Conservation (phyloP, 1,284 basidiomycete species). For the Puccinia coronata region DNA sequence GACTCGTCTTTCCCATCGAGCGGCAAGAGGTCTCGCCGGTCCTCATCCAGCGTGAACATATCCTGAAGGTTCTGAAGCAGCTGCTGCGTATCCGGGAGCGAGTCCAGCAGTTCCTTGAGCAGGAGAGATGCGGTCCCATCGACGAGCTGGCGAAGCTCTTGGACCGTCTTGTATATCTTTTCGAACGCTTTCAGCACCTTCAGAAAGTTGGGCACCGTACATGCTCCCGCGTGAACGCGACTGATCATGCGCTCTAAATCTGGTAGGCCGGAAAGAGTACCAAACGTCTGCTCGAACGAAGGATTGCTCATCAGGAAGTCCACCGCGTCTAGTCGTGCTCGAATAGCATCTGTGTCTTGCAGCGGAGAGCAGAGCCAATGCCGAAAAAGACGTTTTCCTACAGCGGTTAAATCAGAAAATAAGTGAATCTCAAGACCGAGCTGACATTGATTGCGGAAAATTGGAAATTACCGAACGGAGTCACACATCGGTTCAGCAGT, state of each 20-base stretch:
- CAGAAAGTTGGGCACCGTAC: slow-evolving; percentile 76
- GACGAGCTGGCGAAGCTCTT: slow-evolving; percentile 67
- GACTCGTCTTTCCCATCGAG: slow-evolving; percentile 47
- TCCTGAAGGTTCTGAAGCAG: slow-evolving; percentile 73
- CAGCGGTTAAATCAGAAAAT: slow-evolving; percentile 48
- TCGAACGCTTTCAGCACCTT: slow-evolving; percentile 68
- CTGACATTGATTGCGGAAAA: slow-evolving; percentile 13
- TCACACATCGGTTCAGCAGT: slow-evolving; percentile 78
- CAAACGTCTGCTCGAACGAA: slow-evolving; percentile 74
- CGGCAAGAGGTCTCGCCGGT: slow-evolving; percentile 33
- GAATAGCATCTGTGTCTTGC: slow-evolving; percentile 76
- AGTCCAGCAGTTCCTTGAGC: slow-evolving; percentile 57
- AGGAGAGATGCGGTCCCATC: slow-evolving; percentile 75
- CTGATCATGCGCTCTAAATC: slow-evolving; percentile 92
- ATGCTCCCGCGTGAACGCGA: slow-evolving; percentile 86
- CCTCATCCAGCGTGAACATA: slow-evolving; percentile 60
- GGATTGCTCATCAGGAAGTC: slow-evolving; percentile 78
- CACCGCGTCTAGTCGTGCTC: slow-evolving; percentile 89
- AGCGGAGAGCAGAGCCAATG: slow-evolving; percentile 92
- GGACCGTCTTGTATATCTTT: slow-evolving; percentile 73
- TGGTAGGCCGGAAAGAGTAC: slow-evolving; percentile 72
- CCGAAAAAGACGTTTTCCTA: slow-evolving; percentile 85
- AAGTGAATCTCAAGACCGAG: neutral
- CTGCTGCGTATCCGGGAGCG: slow-evolving; percentile 69
- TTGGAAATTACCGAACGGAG: slow-evolving; percentile 73